Conservation (phyloP, 495 filamentous ascomycete species). For the Hypoxylon trugodes region DNA sequence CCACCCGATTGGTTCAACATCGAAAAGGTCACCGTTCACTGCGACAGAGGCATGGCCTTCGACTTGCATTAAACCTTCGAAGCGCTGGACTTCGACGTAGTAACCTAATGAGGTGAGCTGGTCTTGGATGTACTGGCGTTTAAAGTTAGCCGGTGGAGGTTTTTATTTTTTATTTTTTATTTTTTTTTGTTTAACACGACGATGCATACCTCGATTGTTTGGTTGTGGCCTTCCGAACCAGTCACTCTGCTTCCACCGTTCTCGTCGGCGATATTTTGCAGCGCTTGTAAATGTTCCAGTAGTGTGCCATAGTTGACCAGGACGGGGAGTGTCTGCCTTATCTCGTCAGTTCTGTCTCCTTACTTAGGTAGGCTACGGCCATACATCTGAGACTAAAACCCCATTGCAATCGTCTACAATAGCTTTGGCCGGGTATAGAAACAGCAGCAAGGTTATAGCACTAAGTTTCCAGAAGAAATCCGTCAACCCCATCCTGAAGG, state of each 20-base stretch:
- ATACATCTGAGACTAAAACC: constrained; percentile 23
- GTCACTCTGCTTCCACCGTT: constrained; percentile 13
- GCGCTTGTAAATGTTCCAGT: constrained; percentile 7
- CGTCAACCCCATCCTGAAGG: constrained; percentile 9
- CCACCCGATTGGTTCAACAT: constrained; percentile 23
- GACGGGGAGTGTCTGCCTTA: constrained; percentile 19
- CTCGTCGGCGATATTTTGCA: constrained; percentile 11
- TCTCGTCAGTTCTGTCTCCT: constrained; percentile 1
- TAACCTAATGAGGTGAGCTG: constrained; percentile 16
- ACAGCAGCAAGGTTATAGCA: background rate
- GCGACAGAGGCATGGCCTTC: background rate
- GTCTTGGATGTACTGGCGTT: constrained; percentile 25
- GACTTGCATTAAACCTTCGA: constrained; percentile 11
- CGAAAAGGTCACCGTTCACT: background rate
- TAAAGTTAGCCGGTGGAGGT: background rate
- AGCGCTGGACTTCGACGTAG: constrained; percentile 31
- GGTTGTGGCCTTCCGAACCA: constrained; percentile 24
- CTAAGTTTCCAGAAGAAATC: background rate
- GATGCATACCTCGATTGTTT: constrained; percentile 18
- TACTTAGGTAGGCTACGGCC: background rate
- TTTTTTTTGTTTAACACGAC: too few relatives aligned
- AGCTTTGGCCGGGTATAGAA: background rate
- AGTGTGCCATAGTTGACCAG: constrained; percentile 8
- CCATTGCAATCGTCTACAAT: constrained; percentile 14
- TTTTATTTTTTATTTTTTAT: background rate